Evolutionary conservation across 164 flowering plant species (phyloP).

Genomic region (Vitis riparia): DNA sequence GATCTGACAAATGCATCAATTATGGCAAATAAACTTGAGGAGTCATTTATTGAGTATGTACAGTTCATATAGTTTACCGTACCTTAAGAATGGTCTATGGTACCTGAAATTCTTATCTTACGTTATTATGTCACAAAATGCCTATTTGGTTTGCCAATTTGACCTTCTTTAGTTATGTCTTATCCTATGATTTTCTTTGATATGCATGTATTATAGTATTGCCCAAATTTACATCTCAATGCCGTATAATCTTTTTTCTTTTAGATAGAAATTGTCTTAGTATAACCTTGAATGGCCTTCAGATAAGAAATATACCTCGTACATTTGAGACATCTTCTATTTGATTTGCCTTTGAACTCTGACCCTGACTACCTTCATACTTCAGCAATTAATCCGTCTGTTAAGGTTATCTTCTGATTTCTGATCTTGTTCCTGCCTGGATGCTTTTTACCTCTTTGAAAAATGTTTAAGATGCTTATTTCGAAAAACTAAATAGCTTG

Average conservation of each 20-base stretch:
- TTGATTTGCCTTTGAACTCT: too few relatives aligned
- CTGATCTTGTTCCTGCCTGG: neutral
- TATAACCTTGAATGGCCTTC: too few relatives aligned
- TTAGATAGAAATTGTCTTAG: too few relatives aligned
- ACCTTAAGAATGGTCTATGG: too few relatives aligned
- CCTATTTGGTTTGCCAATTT: neutral
- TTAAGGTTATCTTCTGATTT: neutral
- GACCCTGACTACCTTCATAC: neutral
- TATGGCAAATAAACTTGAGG: conserved; percentile 75
- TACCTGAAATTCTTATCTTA: neutral
- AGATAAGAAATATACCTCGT: too few relatives aligned
- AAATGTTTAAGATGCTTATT: too few relatives aligned
- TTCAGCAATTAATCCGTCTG: neutral
- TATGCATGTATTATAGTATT: too few relatives aligned
- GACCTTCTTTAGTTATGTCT: neutral
- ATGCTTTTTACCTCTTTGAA: neutral
- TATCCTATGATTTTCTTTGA: too few relatives aligned
- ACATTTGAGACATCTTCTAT: too few relatives aligned
- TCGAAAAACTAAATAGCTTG: neutral
- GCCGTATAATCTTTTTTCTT: too few relatives aligned
- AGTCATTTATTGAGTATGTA: conserved; percentile 88
- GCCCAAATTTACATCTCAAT: too few relatives aligned
- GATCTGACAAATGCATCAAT: conserved; percentile 83
- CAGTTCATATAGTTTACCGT: neutral
- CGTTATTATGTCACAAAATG: neutral